phyloP scores from a whole-genome alignment of 1,284 basidiomycete genomes.

The Pascua guehoae region DNA sequence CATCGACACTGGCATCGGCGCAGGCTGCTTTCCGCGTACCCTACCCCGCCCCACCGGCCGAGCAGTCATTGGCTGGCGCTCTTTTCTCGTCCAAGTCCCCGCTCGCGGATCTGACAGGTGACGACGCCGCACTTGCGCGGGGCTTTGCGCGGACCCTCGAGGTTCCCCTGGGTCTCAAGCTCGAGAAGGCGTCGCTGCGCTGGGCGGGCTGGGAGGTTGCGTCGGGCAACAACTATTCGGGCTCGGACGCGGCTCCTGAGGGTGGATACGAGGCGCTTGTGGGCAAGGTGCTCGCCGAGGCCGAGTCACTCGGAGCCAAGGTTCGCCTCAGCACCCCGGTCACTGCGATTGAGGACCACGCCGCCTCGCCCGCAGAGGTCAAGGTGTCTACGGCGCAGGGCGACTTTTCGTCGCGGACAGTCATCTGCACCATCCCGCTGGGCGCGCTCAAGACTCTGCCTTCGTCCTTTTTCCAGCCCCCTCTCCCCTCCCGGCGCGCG shows the following conservation, averaged over 20 bases:
- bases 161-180: constrained; percentile 51
- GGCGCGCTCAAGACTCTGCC: constrained; percentile 46
- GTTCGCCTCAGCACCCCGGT: constrained; percentile 41
- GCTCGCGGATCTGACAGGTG: constrained; percentile 15
- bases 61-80: constrained; percentile 39
- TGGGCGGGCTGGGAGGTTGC: constrained; percentile 50
- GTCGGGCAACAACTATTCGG: constrained; percentile 42
- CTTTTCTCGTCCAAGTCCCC: constrained; percentile 42
- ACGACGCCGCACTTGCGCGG: constrained; percentile 28
- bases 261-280: constrained; percentile 53
- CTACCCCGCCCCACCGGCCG: constrained; percentile 30
- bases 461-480: constrained; percentile 38
- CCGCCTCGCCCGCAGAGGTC: constrained; percentile 13
- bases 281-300: constrained; percentile 42
- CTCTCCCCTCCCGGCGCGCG: constrained; percentile 32
- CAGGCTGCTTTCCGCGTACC: constrained; percentile 34
- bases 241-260: constrained; percentile 53
- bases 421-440: constrained; percentile 51
- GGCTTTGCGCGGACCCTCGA: constrained; percentile 51
- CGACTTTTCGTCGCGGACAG: constrained; percentile 38
- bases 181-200: constrained; percentile 47
- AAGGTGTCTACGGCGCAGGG: constrained; percentile 33
- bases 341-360: constrained; percentile 15
- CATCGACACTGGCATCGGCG: constrained; percentile 32
- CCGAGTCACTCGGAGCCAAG: constrained; percentile 41